These are phyloP conservation scores for Knufia fluminis DNA, from an alignment of 2,329 filamentous ascomycete genomes.

Conservation along the genomic window DNA sequence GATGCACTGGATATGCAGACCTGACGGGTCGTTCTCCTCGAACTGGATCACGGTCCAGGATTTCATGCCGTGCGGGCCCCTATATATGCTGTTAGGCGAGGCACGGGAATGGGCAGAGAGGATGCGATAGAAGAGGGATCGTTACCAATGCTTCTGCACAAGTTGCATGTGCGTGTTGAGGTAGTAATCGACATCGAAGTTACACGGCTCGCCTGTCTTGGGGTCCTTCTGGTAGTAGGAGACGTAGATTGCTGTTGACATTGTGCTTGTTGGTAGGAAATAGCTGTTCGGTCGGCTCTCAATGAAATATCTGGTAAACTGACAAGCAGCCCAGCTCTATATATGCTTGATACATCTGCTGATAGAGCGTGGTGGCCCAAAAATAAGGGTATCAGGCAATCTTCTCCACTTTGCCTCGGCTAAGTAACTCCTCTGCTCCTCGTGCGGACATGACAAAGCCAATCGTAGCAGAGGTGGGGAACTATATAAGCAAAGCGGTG, in stretches of 20 bases:
- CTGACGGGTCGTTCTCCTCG: slow-evolving; percentile 4
- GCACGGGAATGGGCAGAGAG: not conserved
- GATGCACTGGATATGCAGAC: not conserved
- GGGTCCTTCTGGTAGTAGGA: slow-evolving; percentile 33
- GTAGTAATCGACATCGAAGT: slow-evolving; percentile 44
- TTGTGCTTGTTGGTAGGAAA: not conserved
- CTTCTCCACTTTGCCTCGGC: too few relatives aligned
- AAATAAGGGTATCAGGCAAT: too few relatives aligned
- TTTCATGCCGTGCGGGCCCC: slow-evolving; percentile 2
- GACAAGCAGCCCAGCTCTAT: too few relatives aligned
- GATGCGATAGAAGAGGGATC: not conserved
- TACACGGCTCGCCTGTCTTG: slow-evolving; percentile 21
- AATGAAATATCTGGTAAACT: too few relatives aligned
- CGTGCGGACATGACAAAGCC: too few relatives aligned
- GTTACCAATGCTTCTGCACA: slow-evolving; percentile 1
- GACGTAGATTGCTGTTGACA: slow-evolving; percentile 10
- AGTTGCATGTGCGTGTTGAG: slow-evolving; percentile 36
- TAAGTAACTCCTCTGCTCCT: too few relatives aligned
- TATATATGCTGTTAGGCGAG: too few relatives aligned
- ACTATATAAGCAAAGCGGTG: too few relatives aligned
- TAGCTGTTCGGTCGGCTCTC: too few relatives aligned
- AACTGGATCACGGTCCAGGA: slow-evolving; percentile 1
- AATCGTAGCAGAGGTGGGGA: too few relatives aligned
- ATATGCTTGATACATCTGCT: too few relatives aligned
- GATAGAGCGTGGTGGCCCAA: too few relatives aligned